Conservation (phyloP, 768 basidiomycete genomes). For the Chlorophyllum brunneum region DNA sequence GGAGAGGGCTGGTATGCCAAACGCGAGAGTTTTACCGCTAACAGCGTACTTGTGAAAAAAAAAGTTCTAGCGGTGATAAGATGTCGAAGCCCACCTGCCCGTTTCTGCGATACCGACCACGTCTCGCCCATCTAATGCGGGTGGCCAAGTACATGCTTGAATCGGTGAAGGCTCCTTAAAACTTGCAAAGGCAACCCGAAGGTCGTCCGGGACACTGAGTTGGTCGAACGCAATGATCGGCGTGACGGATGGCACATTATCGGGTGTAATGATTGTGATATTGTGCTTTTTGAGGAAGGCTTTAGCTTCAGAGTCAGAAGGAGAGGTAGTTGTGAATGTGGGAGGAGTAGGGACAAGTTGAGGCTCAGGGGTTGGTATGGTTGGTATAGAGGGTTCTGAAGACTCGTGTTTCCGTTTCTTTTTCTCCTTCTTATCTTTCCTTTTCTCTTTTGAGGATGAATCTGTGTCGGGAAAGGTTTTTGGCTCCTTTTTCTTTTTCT, state of each 20-base stretch:
- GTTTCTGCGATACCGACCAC: slow-evolving; percentile 97
- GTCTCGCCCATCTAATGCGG: slow-evolving; percentile 75
- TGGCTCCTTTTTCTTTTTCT: background rate
- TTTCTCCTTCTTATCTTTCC: slow-evolving; percentile 33
- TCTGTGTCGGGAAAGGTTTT: background rate
- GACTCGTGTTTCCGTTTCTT: slow-evolving; percentile 38
- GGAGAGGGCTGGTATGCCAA: slow-evolving; percentile 86
- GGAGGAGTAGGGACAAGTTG: slow-evolving; percentile 15
- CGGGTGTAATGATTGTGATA: slow-evolving; percentile 64
- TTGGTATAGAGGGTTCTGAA: slow-evolving; percentile 17
- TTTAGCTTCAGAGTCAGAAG: slow-evolving; percentile 38
- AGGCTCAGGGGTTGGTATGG: slow-evolving; percentile 16
- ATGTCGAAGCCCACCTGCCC: slow-evolving; percentile 52
- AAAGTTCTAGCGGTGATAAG: background rate
- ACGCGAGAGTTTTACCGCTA: slow-evolving; percentile 95
- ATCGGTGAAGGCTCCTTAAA: slow-evolving; percentile 94
- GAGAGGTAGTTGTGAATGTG: slow-evolving; percentile 19
- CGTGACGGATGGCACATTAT: slow-evolving; percentile 38
- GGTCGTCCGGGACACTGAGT: slow-evolving; percentile 57
- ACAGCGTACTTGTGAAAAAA: background rate
- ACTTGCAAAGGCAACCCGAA: slow-evolving; percentile 58
- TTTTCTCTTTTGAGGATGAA: slow-evolving; percentile 5
- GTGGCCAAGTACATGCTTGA: slow-evolving; percentile 94
- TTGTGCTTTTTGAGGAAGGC: slow-evolving; percentile 69
- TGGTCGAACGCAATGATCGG: slow-evolving; percentile 77